These are phyloP conservation scores for Brassica incana DNA, from an alignment of 345 rosid species.

Conservation along the genomic window DNA sequence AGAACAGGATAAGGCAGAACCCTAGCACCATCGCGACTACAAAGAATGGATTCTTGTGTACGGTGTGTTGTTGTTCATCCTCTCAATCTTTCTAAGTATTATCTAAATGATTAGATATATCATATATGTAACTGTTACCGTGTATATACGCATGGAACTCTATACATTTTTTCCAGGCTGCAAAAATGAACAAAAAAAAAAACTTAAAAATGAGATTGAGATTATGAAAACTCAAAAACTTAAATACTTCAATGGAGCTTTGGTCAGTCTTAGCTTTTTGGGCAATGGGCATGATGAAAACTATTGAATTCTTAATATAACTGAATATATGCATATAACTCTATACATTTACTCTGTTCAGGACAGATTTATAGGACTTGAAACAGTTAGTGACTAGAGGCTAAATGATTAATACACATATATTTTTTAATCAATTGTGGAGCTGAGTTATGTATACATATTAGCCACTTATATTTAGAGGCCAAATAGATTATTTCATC, in stretches of 20 bases:
- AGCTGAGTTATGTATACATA: background rate
- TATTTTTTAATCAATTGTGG: too few relatives aligned
- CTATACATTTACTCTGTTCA: background rate
- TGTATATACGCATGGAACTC: background rate
- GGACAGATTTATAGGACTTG: background rate
- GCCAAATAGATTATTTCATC: background rate
- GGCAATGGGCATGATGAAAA: constrained; percentile 1
- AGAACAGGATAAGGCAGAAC: constrained; percentile 30
- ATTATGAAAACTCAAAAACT: background rate
- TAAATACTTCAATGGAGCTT: constrained; percentile 11
- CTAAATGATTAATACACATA: background rate
- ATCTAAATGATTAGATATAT: background rate
- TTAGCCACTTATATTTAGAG: background rate
- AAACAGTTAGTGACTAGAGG: background rate
- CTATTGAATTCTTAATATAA: background rate
- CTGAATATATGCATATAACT: background rate
- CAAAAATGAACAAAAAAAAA: constrained; percentile 38
- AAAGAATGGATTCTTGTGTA: constrained; percentile 42
- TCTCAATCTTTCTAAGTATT: background rate
- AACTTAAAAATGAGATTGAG: constrained; percentile 45
- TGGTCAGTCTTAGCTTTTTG: constrained; percentile 17
- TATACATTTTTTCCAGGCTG: constrained; percentile 16
- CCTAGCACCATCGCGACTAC: constrained; percentile 38
- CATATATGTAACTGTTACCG: background rate
- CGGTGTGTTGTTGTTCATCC: constrained; percentile 32